Conservation (phyloP, 2,329 filamentous ascomycete species). For the Hirsutella rhossiliensis region DNA sequence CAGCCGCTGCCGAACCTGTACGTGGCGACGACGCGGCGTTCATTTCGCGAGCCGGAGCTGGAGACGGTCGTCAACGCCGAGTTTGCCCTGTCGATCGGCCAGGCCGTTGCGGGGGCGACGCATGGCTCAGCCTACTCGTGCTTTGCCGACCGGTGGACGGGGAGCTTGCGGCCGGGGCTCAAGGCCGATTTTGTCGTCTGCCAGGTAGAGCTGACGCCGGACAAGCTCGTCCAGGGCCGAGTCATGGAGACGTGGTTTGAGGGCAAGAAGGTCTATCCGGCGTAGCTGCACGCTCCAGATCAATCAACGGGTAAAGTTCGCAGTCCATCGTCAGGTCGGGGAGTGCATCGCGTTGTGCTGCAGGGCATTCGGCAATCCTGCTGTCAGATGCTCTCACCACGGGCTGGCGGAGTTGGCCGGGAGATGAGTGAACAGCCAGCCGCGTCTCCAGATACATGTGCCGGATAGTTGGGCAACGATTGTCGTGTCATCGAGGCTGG, state of each 20-base stretch:
- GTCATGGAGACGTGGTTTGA: constrained; percentile 42
- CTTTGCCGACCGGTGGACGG: constrained; percentile 43
- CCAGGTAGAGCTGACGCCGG: constrained; percentile 36
- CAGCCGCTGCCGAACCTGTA: constrained; percentile 43
- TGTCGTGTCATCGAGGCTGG: too few species aligned
- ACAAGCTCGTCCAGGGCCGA: constrained; percentile 30
- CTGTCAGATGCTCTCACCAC: too few species aligned
- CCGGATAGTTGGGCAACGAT: too few species aligned
- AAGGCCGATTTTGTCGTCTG: constrained; percentile 44
- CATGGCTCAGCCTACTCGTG: constrained; percentile 43
- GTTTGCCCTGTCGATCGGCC: constrained; percentile 38
- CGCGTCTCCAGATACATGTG: too few species aligned
- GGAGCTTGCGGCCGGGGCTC: constrained; percentile 37
- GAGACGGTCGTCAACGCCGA: constrained; percentile 35
- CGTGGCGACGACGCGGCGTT: constrained; percentile 44
- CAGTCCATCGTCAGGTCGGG: not conserved
- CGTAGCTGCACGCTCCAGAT: not conserved
- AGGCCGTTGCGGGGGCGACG: constrained; percentile 41
- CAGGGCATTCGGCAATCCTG: too few species aligned
- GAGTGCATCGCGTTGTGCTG: too few species aligned
- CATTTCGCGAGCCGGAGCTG: constrained; percentile 33
- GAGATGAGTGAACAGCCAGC: too few species aligned
- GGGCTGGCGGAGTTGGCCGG: too few species aligned
- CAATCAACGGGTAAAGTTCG: not conserved
- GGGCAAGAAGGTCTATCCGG: constrained; percentile 27